Evolutionary conservation across 371 early-diverging fungal species (phyloP), one percentile per base, ranked within the genome.

Genomic region (Chytridium lagenaria): DNA sequence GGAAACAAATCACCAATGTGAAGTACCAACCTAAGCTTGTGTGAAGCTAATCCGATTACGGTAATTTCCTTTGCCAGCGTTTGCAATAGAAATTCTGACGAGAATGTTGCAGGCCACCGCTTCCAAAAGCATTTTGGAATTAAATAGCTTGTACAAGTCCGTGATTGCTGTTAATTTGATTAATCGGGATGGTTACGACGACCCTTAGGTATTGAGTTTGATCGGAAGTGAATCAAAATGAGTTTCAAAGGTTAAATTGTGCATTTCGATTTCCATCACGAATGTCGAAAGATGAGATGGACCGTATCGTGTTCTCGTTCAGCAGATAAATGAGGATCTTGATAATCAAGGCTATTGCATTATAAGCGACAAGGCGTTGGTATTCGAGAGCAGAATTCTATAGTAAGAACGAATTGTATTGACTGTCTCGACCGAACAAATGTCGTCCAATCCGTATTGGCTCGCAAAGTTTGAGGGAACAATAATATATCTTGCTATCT

Each of bases 361-460:
- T 31, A 44, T 51, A 0, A 71, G 76, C 31, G 79, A 57, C 23
- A 64, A 79, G 26, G 72, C 80, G 19, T 39, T 39, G 33, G 74
- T 88, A 1, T 77, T 71, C 83, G 85, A 44, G 77, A 71, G 39
- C 99, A 99, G 74, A 81, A 82, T 1, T 93, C 94, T 1, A 92
- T 98, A 12, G 85, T 97, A 10, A 92, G 99, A 68, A 94, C 98
- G 10, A 99, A 99, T 81, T 99, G 99, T 80, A 98, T 99, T 91
- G 99, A 99, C 85, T 99, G 99, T 76, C 84, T 99, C 61, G 99
- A 99, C 83, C 90, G 99, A 76, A 99, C 99, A 37, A 99, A 99
- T 75, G 97, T 99, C 3, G 95, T 98, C 1, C 99, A 99, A 79
- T 92, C 92, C 33, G 92, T 92, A 16, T 78, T 98, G 44, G 95